Evolutionary conservation across 2,329 filamentous ascomycete genomes (phyloP).

Genomic region (Neofusicoccum cordaticola): DNA sequence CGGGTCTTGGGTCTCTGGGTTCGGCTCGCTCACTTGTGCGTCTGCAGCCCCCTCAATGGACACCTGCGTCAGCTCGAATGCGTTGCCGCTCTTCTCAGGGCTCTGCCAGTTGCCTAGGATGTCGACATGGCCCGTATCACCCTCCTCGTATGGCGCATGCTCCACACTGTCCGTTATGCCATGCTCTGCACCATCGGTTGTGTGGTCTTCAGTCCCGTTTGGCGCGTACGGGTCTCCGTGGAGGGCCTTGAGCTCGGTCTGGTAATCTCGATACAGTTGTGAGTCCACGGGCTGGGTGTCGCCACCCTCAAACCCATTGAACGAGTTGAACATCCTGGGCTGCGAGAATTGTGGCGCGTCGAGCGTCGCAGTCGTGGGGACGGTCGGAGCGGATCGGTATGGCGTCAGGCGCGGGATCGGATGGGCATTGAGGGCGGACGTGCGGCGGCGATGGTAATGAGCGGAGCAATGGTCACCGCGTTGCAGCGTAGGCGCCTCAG

Average conservation of each 20-base stretch:
- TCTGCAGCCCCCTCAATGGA: background rate
- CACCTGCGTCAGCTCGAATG: background rate
- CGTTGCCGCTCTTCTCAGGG: background rate
- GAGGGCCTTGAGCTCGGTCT: background rate
- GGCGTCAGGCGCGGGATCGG: constrained; percentile 10
- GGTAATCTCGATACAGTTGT: constrained; percentile 43
- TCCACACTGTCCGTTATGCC: background rate
- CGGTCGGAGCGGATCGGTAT: constrained; percentile 1
- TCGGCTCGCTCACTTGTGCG: background rate
- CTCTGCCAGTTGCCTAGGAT: constrained; percentile 25
- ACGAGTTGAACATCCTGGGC: constrained; percentile 36
- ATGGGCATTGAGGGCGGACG: constrained; percentile 6
- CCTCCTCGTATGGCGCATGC: constrained; percentile 19
- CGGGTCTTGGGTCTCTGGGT: constrained; percentile 7
- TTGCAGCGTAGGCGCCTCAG: background rate
- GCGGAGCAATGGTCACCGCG: background rate
- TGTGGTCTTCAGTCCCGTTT: background rate
- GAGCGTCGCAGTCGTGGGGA: background rate
- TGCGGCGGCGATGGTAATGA: background rate
- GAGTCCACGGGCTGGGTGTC: constrained; percentile 49
- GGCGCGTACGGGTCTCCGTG: background rate
- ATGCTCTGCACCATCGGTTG: background rate
- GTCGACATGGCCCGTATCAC: constrained; percentile 32
- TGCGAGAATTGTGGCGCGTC: background rate
- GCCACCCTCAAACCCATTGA: constrained; percentile 38